Conservation (phyloP, 2,329 filamentous ascomycete species). For the Diplodia seriata region DNA sequence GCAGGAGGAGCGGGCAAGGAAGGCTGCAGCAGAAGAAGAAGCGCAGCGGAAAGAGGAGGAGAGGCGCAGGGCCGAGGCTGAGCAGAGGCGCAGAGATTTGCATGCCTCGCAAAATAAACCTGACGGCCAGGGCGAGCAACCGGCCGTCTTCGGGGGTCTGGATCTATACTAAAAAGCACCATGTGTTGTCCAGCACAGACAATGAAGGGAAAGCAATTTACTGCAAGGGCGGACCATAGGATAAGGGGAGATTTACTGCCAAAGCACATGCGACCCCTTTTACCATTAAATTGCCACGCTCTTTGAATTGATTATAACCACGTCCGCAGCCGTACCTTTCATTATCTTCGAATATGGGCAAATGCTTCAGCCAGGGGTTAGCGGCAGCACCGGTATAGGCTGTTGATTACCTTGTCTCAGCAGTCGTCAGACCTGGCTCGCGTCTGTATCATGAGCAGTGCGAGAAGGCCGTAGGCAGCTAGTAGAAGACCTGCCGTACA, state of each 20-base stretch:
- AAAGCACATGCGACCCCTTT: background rate
- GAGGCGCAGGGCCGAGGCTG: constrained; percentile 44
- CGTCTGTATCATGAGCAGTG: background rate
- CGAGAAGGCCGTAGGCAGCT: too few relatives aligned
- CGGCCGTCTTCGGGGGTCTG: constrained; percentile 27
- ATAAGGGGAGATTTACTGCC: background rate
- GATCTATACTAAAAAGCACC: constrained; percentile 21
- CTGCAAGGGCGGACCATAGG: too few relatives aligned
- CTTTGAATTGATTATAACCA: background rate
- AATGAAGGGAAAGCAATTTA: too few relatives aligned
- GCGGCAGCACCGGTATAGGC: background rate
- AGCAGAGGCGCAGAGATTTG: constrained; percentile 40
- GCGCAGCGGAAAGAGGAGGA: constrained; percentile 49
- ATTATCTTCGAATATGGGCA: background rate
- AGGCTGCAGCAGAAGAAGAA: constrained; percentile 37
- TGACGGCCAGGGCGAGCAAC: constrained; percentile 23
- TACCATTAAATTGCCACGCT: background rate
- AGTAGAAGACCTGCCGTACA: too few relatives aligned
- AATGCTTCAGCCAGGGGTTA: background rate
- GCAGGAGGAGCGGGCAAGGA: constrained; percentile 35
- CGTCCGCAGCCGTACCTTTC: background rate
- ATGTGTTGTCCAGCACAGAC: background rate
- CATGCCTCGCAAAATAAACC: constrained; percentile 8
- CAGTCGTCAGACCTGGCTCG: too few relatives aligned
- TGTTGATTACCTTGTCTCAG: background rate